Evolutionary conservation across 495 filamentous ascomycete species (phyloP).

Genomic region (Lasiosphaeriaceae sp.): DNA sequence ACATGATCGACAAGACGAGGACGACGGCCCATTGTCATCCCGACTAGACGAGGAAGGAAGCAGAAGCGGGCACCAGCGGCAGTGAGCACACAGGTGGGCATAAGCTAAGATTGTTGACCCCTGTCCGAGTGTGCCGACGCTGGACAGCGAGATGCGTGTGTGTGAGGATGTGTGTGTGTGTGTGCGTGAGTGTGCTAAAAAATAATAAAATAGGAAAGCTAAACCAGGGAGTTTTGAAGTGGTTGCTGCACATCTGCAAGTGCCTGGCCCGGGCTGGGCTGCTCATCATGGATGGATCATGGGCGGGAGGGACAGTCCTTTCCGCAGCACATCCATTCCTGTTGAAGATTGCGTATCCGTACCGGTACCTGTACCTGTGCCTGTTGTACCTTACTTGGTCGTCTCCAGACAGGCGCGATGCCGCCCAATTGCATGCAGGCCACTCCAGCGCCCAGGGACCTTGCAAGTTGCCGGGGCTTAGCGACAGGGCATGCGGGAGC

Average conservation of each 20-base stretch:
- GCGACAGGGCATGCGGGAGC: background rate
- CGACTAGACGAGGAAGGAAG: background rate
- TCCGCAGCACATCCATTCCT: constrained; percentile 4
- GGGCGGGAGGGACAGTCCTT: constrained; percentile 20
- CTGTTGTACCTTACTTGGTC: background rate
- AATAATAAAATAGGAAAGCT: constrained; percentile 4
- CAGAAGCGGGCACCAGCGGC: background rate
- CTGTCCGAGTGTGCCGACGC: constrained; percentile 5
- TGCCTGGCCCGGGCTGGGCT: constrained; percentile 25
- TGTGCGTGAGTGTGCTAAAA: too few relatives aligned
- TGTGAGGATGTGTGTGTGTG: too few relatives aligned
- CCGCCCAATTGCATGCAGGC: background rate
- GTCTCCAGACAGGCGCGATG: background rate
- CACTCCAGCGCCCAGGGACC: background rate
- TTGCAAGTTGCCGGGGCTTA: background rate
- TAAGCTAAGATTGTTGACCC: background rate
- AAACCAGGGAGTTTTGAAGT: background rate
- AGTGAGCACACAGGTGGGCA: background rate
- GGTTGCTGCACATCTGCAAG: constrained; percentile 19
- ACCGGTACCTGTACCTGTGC: background rate
- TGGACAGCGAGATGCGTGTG: background rate
- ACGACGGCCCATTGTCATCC: too few relatives aligned
- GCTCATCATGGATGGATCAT: constrained; percentile 14
- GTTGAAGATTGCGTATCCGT: background rate
- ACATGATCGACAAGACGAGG: background rate